Conservation (phyloP, 495 filamentous ascomycete genomes). For the Stereocaulon alpinum region DNA sequence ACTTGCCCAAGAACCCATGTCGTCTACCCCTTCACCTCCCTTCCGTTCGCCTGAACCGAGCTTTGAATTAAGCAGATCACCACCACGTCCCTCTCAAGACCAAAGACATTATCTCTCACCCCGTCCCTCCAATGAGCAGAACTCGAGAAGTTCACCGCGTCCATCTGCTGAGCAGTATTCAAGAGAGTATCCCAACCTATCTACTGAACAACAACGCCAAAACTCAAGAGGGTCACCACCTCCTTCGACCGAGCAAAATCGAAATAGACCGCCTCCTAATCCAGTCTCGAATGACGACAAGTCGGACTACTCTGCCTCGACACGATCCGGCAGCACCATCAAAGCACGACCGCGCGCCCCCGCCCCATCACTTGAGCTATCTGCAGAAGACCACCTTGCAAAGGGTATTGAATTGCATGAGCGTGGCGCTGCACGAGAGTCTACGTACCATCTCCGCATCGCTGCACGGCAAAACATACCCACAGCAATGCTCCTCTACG, state of each 20-base stretch:
- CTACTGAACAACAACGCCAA: constrained; percentile 12
- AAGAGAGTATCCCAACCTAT: constrained; percentile 3
- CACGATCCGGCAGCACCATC: constrained; percentile 56
- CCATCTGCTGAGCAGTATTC: constrained; percentile 36
- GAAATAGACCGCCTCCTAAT: constrained; percentile 27
- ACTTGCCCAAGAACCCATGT: constrained; percentile 28
- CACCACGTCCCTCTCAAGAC: constrained; percentile 39
- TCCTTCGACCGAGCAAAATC: constrained; percentile 36
- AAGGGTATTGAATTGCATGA: constrained; percentile 85
- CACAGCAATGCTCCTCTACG: constrained; percentile 91
- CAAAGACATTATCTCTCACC: constrained; percentile 21
- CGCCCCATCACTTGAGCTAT: constrained; percentile 42
- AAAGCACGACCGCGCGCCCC: constrained; percentile 36
- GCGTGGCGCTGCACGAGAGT: constrained; percentile 73
- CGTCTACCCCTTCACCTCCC: constrained; percentile 43
- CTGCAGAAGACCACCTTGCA: constrained; percentile 75
- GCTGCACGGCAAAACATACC: constrained; percentile 78
- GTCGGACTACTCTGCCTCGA: constrained; percentile 46
- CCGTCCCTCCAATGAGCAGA: constrained; percentile 18
- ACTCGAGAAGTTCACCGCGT: constrained; percentile 27
- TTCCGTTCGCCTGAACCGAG: constrained; percentile 32
- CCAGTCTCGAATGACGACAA: constrained; percentile 31
- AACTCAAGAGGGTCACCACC: constrained; percentile 34
- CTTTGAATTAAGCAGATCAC: constrained; percentile 30
- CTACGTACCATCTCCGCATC: constrained; percentile 88